Evolutionary conservation across 495 filamentous ascomycete species (phyloP).

Genomic region (Aspergillus saccharolyticus): DNA sequence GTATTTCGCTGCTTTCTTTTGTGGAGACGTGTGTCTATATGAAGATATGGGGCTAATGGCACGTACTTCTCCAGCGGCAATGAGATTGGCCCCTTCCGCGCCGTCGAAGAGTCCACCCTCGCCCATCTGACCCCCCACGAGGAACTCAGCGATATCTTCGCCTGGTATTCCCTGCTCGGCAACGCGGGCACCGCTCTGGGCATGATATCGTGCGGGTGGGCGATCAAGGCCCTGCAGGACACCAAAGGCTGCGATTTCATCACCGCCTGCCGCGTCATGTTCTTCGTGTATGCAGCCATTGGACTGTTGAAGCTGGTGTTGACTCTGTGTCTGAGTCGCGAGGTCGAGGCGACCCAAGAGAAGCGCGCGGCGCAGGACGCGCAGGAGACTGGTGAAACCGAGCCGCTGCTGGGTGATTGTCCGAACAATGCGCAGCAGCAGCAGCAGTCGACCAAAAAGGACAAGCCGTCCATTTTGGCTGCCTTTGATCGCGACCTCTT

Average conservation of each 20-base stretch:
- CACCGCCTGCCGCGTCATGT: constrained; percentile 62
- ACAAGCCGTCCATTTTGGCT: constrained; percentile 38
- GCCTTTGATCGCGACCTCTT: constrained; percentile 51
- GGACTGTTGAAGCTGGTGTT: constrained; percentile 63
- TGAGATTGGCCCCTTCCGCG: constrained; percentile 77
- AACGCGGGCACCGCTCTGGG: constrained; percentile 61
- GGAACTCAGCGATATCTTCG: constrained; percentile 66
- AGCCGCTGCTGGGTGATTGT: constrained; percentile 42
- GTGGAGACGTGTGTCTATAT: background rate
- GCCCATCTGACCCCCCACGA: constrained; percentile 64
- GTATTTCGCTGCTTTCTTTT: constrained; percentile 23
- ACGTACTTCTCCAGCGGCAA: constrained; percentile 57
- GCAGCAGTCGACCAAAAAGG: constrained; percentile 16
- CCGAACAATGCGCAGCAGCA: background rate
- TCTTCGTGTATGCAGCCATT: constrained; percentile 63
- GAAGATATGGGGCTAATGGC: background rate
- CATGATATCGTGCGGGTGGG: constrained; percentile 60
- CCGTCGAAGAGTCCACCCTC: constrained; percentile 77
- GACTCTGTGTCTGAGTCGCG: constrained; percentile 54
- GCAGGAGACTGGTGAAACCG: constrained; percentile 29
- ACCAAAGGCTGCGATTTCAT: constrained; percentile 49
- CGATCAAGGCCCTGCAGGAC: constrained; percentile 48
- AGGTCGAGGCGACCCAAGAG: constrained; percentile 38
- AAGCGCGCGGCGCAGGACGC: constrained; percentile 1
- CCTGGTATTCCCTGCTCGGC: constrained; percentile 74